These are phyloP conservation scores for Saccharum hybrid DNA, from an alignment of 202 grass and related monocot genomes.

Conservation along the genomic window DNA sequence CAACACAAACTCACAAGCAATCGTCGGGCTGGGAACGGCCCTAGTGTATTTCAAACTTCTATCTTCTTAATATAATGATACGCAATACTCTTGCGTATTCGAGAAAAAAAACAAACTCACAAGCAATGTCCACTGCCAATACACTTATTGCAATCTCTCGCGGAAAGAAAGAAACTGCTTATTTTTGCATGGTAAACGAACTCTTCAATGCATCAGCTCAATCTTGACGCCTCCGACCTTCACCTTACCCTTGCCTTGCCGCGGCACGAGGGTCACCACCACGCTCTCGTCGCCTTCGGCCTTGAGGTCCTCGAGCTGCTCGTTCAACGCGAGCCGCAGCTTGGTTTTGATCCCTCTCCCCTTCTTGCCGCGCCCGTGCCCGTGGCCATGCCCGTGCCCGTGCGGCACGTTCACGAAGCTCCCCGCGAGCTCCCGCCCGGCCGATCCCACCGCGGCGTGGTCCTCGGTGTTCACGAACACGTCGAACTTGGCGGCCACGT, in stretches of 20 bases:
- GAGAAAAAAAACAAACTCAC: not conserved
- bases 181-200: not conserved
- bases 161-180: not conserved
- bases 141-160: not conserved
- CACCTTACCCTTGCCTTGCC: slow-evolving; percentile 43
- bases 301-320: slow-evolving; percentile 59
- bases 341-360: slow-evolving; percentile 43
- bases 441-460: slow-evolving; percentile 36
- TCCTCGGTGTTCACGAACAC: slow-evolving; percentile 63
- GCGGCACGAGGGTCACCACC: slow-evolving; percentile 58
- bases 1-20: not conserved
- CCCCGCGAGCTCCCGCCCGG: slow-evolving; percentile 58
- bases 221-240: slow-evolving; percentile 58
- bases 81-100: too few species aligned
- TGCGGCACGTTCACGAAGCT: slow-evolving; percentile 59
- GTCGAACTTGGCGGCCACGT: slow-evolving; percentile 60
- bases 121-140: not conserved
- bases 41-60: too few species aligned
- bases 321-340: slow-evolving; percentile 59
- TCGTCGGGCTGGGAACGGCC: too few species aligned
- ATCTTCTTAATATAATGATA: too few species aligned
- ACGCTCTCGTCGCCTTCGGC: slow-evolving; percentile 61
- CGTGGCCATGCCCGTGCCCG: slow-evolving; percentile 30
- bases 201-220: not conserved
- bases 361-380: not conserved